Base-by-base conservation (phyloP, 2,329 filamentous ascomycete species). In the Hymenoscyphus repandus region DNA sequence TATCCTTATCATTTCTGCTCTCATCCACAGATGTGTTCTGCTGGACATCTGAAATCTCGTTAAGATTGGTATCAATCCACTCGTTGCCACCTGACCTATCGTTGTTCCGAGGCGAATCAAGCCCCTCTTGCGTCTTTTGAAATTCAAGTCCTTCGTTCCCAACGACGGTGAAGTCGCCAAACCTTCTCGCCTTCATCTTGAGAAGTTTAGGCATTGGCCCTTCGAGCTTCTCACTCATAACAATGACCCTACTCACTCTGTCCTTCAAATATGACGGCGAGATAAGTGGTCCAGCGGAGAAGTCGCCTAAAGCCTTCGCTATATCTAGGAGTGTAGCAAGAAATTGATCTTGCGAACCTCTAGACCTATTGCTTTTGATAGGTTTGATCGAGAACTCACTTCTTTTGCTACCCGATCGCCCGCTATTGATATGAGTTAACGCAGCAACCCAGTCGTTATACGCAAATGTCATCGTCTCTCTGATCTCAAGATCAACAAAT, bases 401-500 rank as follows among this genome's bases (percentile, higher is more conserved):
- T 13, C 62, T 53, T 15, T 52, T 51, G 7, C 64, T 64, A n/a
- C 59, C 64, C 7, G 63, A 58, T 51, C 62, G 63, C 6, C 66
- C 66, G 15, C 51, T 59, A 36, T 68, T 59, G 48, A 66, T 56
- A 22, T 55, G 58, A 0, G 61, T 60, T 42, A 62, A 67, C 3
- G 40, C 27, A 15, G 66, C 38, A 17, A 43, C 37, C 58, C 62
- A 68, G 20, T 51, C 52, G 2, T 58, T 41, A 42, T 56, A 63
- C 4, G 53, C 36, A 6, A 65, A 55, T 1, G 39, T 33, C 5
- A 66, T 34, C 2, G 50, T 57, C n/a, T 52, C 56, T 32, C 52
- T 52, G 13, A 62, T 57, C 32, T 67, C 62, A 4, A 66, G 57
- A 6, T 63, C 64, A 3, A 60, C 47, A 39, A 66, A 67, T 10